Conservation (phyloP, 805 yeast genomes). For the Wickerhamiella musiphila region DNA sequence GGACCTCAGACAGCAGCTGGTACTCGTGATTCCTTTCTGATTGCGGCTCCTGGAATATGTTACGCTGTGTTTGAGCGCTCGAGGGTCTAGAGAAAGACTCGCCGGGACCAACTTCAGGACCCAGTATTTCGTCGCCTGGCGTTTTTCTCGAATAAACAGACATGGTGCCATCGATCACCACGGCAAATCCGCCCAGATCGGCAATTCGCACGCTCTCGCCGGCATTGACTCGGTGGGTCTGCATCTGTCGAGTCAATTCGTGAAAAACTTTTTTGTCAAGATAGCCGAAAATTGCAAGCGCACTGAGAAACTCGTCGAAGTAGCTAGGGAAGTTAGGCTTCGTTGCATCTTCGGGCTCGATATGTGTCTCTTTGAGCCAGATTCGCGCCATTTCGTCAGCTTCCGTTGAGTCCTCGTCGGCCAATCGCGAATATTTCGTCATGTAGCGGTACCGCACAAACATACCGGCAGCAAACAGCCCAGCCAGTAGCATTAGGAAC, state of each 20-base stretch:
- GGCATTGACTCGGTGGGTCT: conserved; percentile 61
- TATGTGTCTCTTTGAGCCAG: conserved; percentile 21
- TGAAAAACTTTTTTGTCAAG: conserved; percentile 80
- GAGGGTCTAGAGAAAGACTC: too few species aligned
- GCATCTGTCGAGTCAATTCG: conserved; percentile 81
- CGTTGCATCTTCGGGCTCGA: conserved; percentile 20
- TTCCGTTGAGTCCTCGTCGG: conserved; percentile 20
- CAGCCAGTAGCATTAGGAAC: conserved; percentile 14
- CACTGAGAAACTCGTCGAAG: conserved; percentile 74
- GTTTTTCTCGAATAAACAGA: conserved; percentile 30
- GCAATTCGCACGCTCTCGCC: conserved; percentile 65
- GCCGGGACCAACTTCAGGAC: too few species aligned
- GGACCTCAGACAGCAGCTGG: conserved; percentile 63
- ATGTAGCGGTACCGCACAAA: conserved; percentile 45
- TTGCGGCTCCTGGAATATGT: too few species aligned
- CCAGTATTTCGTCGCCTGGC: too few species aligned
- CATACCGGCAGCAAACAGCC: conserved; percentile 26
- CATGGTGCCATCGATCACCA: conserved; percentile 81
- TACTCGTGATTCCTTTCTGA: conserved; percentile 37
- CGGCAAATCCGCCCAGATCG: conserved; percentile 67
- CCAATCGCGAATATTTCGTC: conserved; percentile 42
- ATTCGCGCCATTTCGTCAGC: conserved; percentile 27
- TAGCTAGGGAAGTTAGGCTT: conserved; percentile 42
- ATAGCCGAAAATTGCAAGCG: conserved; percentile 87
- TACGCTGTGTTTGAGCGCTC: conserved; percentile 5